Evolutionary conservation across 352 stramenopile species (phyloP).

Genomic region (Aphanomyces stellatus): DNA sequence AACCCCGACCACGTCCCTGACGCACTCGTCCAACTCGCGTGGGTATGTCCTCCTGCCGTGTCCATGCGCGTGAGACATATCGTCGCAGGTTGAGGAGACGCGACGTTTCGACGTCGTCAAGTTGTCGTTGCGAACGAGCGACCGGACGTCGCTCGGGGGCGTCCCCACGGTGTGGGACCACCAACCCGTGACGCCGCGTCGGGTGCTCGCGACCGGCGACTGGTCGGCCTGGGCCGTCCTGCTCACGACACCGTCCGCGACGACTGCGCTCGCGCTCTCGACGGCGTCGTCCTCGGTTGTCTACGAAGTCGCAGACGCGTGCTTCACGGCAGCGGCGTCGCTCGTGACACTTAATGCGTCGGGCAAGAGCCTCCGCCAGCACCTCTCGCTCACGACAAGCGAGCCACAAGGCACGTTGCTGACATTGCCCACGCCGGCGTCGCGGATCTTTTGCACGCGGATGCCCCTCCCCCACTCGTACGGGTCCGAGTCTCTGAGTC

Average conservation of each 20-base stretch:
- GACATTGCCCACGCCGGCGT: constrained; percentile 25
- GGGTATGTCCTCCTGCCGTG: background rate
- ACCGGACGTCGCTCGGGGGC: background rate
- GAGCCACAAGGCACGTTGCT: constrained; percentile 33
- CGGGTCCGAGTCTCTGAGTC: background rate
- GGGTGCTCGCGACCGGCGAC: background rate
- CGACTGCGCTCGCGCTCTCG: background rate
- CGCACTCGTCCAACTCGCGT: constrained; percentile 36
- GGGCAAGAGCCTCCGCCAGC: constrained; percentile 41
- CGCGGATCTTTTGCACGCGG: constrained; percentile 47
- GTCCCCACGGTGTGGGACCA: background rate
- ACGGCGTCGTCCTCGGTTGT: background rate
- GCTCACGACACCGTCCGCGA: background rate
- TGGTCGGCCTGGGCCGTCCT: background rate
- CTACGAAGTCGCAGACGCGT: constrained; percentile 50
- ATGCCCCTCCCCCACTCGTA: constrained; percentile 24
- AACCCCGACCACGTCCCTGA: constrained; percentile 43
- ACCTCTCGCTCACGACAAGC: constrained; percentile 32
- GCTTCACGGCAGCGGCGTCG: constrained; percentile 34
- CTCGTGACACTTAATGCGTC: constrained; percentile 43
- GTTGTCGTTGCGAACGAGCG: constrained; percentile 7
- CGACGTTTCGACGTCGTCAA: background rate
- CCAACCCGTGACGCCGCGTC: background rate
- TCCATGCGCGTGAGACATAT: background rate
- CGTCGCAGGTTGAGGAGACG: background rate